Evolutionary conservation across 139 green algal genomes (phyloP), one percentile per base, ranked within the genome.

Genomic region (Volvox reticuliferus): DNA sequence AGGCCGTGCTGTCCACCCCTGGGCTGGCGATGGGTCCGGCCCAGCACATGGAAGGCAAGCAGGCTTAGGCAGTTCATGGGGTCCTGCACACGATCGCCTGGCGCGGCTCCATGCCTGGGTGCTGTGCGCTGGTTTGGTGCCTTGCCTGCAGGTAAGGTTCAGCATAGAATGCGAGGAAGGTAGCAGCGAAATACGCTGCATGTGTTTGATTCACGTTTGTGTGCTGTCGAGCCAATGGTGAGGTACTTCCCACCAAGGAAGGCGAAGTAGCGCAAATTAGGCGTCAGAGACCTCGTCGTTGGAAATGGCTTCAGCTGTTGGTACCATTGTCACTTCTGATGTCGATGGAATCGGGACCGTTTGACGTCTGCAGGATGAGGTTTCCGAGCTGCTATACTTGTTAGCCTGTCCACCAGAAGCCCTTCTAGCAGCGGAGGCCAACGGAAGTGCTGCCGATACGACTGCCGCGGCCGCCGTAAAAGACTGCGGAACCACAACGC

Each of bases 371-470:
- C 67, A 89, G 86, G 86, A 90, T 24, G 86, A 90, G 50, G 30
- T 90, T 14, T 36, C 73, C 21, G 86, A 90, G 86, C 73, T 90
- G 86, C 86, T 90, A 24, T 76, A 84, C 86, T 44, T 90, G 26
- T 44, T 90, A n/a, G 86, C 86, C 0, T 83, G 71, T 24, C 86
- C 86, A 22, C 71, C 71, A 3, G 86, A 90, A 44, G 44, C 36
- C 20, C 50, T 90, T 19, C 37, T 89, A 0, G 67, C 83, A 17
- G 68, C 73, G 37, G 69, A 63, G 26, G 85, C n/a, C 12, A 69
- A 67, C 5, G 26, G 1, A 17, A n/a, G 67, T 44, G 84, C 16
- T n/a, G 17, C 26, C 28, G 26, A 12, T 26, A 21, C 65, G 33
- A 37, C 65, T 20, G 19, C 62, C 75, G 19, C 63, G 32, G 28